Evolutionary conservation across 768 basidiomycete genomes (phyloP).

Genomic region (Collybia mongolica): DNA sequence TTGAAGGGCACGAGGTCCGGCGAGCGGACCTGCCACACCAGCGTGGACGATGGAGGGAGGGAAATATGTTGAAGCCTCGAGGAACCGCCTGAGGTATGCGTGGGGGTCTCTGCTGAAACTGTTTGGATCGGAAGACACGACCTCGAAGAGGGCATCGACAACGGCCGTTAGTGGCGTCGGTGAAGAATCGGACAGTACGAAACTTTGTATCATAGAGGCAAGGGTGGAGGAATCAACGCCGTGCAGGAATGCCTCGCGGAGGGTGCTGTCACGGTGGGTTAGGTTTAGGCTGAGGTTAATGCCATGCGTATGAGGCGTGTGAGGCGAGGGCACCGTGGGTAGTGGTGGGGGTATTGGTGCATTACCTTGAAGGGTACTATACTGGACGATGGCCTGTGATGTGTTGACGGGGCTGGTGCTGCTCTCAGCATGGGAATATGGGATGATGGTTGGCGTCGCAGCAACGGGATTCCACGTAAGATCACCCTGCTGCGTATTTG

Average conservation of each 20-base stretch:
- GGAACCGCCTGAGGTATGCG: constrained; percentile 46
- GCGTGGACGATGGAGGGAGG: constrained; percentile 49
- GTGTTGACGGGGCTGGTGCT: constrained; percentile 33
- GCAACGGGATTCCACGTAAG: constrained; percentile 38
- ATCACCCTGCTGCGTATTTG: constrained; percentile 18
- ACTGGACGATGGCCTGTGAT: constrained; percentile 33
- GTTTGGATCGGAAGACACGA: constrained; percentile 37
- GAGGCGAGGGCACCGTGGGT: constrained; percentile 17
- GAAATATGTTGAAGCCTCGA: constrained; percentile 53
- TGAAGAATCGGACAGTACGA: constrained; percentile 45
- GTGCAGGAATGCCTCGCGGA: constrained; percentile 48
- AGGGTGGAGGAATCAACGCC: constrained; percentile 47
- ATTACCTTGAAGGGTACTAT: constrained; percentile 35
- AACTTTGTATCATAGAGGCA: constrained; percentile 54
- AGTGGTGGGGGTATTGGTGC: constrained; percentile 22
- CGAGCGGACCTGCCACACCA: constrained; percentile 51
- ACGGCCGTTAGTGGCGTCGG: constrained; percentile 49
- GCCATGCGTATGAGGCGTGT: background rate
- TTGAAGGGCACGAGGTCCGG: constrained; percentile 57
- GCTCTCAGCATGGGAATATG: constrained; percentile 38
- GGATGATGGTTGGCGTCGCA: constrained; percentile 29
- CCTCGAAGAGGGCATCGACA: constrained; percentile 55
- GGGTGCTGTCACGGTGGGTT: constrained; percentile 29
- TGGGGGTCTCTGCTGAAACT: constrained; percentile 36
- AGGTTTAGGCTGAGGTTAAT: constrained; percentile 20